Evolutionary conservation across 371 early-diverging fungal species (phyloP).

Genomic region (Mortierella sp.): DNA sequence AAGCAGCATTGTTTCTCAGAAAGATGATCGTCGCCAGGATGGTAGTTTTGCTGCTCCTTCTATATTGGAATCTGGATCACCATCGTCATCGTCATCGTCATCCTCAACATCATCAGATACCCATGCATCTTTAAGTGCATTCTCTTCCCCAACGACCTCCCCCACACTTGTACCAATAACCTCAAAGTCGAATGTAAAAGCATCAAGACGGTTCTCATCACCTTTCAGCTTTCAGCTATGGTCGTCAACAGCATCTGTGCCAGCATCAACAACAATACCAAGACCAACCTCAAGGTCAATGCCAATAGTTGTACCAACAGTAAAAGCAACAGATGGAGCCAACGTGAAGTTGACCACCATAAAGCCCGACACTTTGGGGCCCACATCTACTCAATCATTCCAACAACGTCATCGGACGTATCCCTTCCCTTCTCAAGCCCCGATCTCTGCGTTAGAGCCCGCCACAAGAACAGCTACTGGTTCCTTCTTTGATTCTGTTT

Average conservation of each 20-base stretch:
- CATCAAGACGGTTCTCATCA: slow-evolving; percentile 18
- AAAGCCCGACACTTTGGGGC: background rate
- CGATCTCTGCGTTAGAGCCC: background rate
- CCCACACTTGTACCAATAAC: background rate
- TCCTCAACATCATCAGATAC: background rate
- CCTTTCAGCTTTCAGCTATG: slow-evolving; percentile 17
- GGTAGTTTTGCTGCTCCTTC: background rate
- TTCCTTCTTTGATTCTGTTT: slow-evolving; percentile 48
- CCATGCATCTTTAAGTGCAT: background rate
- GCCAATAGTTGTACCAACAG: background rate
- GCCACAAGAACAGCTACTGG: slow-evolving; percentile 13
- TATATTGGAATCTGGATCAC: slow-evolving; percentile 2
- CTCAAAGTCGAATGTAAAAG: background rate
- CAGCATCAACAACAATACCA: background rate
- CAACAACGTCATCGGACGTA: background rate
- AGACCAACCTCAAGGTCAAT: background rate
- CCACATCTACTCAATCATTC: background rate
- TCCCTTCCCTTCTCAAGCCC: background rate
- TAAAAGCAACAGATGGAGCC: background rate
- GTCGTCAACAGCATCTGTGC: background rate
- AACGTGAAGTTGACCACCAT: background rate
- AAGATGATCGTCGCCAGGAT: background rate
- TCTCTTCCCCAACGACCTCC: background rate
- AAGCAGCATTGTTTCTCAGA: background rate
- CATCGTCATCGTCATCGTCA: background rate